These are phyloP conservation scores for Fusarium palustre DNA, from an alignment of 2,329 filamentous ascomycete genomes.

Conservation along the genomic window DNA sequence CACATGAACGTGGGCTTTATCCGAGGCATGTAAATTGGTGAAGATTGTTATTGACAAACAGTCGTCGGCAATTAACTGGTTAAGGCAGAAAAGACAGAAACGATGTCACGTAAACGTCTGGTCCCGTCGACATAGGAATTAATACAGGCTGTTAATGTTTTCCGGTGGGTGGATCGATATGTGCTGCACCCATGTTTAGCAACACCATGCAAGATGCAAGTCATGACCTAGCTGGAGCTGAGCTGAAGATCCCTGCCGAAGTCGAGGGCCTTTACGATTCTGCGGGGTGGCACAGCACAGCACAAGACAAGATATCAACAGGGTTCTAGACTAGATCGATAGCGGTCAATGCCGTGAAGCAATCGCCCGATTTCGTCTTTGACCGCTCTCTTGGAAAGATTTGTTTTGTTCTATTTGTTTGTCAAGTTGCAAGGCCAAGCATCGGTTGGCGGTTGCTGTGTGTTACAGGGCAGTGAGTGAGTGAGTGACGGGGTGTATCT, in stretches of 20 bases:
- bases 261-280: slow-evolving; percentile 7
- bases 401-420: slow-evolving; percentile 1
- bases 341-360: slow-evolving; percentile 40
- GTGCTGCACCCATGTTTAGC: slow-evolving; percentile 39
- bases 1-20: slow-evolving; percentile 18
- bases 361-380: slow-evolving; percentile 30
- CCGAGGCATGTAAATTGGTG: slow-evolving; percentile 5
- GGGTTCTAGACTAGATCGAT: slow-evolving; percentile 10
- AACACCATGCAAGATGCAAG: slow-evolving; percentile 38
- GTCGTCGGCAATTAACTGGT: not conserved
- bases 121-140: slow-evolving; percentile 9
- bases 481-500: not conserved
- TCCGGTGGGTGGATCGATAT: slow-evolving; percentile 8
- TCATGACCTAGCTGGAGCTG: slow-evolving; percentile 13
- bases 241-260: slow-evolving; percentile 33
- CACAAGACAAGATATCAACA: not conserved
- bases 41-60: not conserved
- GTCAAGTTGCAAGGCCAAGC: not conserved
- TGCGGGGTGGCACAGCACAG: slow-evolving; percentile 20
- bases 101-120: slow-evolving; percentile 18
- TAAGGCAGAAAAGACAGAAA: slow-evolving; percentile 1
- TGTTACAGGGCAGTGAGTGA: not conserved
- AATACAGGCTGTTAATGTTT: not conserved
- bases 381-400: slow-evolving; percentile 34
- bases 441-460: not conserved